Evolutionary conservation across 345 rosid genomes (phyloP).

Genomic region (Salix dunnii): DNA sequence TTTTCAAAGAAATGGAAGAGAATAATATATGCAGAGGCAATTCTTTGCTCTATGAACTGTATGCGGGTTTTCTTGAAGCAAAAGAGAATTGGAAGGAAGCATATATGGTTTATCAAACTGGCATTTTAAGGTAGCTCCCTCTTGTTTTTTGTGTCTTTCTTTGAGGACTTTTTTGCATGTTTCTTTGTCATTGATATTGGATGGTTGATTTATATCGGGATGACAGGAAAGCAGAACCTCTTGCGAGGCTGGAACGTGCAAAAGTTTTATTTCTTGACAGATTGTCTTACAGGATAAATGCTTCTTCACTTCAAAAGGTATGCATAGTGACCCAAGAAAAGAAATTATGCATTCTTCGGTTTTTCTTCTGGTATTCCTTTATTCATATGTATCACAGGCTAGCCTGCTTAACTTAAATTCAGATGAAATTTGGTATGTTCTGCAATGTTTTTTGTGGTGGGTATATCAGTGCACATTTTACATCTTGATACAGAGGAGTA

Average conservation of each 20-base stretch:
- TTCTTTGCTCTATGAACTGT: conserved; percentile 70
- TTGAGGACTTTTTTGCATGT: conserved; percentile 8
- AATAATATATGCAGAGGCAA: conserved; percentile 42
- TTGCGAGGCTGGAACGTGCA: conserved; percentile 60
- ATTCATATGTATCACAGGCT: neutral
- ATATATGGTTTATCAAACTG: conserved; percentile 56
- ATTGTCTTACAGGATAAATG: conserved; percentile 51
- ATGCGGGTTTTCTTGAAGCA: conserved; percentile 69
- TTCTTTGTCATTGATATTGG: neutral
- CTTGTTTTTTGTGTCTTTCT: neutral
- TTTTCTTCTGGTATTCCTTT: neutral
- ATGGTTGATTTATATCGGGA: neutral
- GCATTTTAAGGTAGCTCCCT: conserved; percentile 58
- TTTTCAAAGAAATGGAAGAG: conserved; percentile 59
- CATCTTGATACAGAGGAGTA: neutral
- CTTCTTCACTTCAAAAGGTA: conserved; percentile 53
- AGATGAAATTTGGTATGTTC: neutral
- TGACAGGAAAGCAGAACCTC: conserved; percentile 64
- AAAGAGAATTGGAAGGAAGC: conserved; percentile 71
- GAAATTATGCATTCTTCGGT: neutral
- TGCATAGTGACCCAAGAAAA: neutral
- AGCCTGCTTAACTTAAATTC: neutral
- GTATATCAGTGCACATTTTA: neutral
- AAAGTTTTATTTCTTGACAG: conserved; percentile 56
- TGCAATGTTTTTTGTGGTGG: neutral